Conservation (phyloP, 1,139 yeast species). For the Yamadazyma jaroonii region DNA sequence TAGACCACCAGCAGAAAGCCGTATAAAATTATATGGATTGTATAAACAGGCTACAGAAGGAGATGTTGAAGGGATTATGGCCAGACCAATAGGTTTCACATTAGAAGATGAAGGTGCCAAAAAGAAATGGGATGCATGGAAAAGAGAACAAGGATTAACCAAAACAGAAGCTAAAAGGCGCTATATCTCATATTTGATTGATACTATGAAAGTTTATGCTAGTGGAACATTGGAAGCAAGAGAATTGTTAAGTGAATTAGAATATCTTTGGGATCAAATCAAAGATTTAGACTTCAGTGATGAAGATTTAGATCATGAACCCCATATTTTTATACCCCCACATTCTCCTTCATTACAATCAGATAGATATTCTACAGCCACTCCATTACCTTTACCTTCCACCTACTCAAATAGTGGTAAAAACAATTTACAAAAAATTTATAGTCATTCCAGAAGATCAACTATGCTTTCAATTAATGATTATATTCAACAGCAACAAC, state of each 20-base stretch:
- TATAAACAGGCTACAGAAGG: slow-evolving; percentile 92
- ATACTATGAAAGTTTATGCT: slow-evolving; percentile 72
- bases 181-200: slow-evolving; percentile 65
- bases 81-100: slow-evolving; percentile 59
- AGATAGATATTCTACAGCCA: slow-evolving; percentile 37
- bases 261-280: slow-evolving; percentile 73
- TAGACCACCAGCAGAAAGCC: slow-evolving; percentile 72
- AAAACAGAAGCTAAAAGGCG: slow-evolving; percentile 71
- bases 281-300: slow-evolving; percentile 46
- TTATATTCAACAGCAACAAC: slow-evolving; percentile 31
- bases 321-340: slow-evolving; percentile 29
- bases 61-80: slow-evolving; percentile 66
- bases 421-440: slow-evolving; percentile 42
- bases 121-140: slow-evolving; percentile 88
- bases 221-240: slow-evolving; percentile 67
- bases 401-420: slow-evolving; percentile 23
- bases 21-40: slow-evolving; percentile 72
- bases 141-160: slow-evolving; percentile 65
- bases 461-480: slow-evolving; percentile 40
- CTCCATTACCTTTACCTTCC: slow-evolving; percentile 26
- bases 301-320: slow-evolving; percentile 28
- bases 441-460: slow-evolving; percentile 44
- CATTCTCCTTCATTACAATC: slow-evolving; percentile 36
- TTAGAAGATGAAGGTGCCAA: slow-evolving; percentile 66
- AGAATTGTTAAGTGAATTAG: slow-evolving; percentile 63